Evolutionary conservation across 805 yeast genomes (phyloP).

Genomic region (Yamadazyma takamatsuzukensis): DNA sequence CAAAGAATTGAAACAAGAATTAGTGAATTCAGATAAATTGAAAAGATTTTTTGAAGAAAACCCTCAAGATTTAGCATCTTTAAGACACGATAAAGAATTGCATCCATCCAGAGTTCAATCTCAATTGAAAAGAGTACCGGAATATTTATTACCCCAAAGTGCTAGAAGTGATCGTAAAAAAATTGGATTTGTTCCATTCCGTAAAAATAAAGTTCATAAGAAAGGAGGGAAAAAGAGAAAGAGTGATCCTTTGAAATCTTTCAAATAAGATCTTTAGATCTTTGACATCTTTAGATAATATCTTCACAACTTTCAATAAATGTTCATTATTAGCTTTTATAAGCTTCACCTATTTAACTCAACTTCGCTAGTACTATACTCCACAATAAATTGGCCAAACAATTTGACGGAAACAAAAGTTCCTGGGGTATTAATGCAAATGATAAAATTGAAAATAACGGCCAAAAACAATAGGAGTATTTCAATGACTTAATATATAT

Average conservation of each 20-base stretch:
- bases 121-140: conserved; percentile 90
- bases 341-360: conserved; percentile 13
- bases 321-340: too few species aligned
- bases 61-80: conserved; percentile 84
- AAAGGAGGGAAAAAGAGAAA: conserved; percentile 40
- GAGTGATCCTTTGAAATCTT: conserved; percentile 62
- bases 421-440: conserved; percentile 47
- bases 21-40: conserved; percentile 82
- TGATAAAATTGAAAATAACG: conserved; percentile 48
- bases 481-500: conserved; percentile 47
- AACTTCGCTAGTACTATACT: conserved; percentile 45
- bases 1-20: conserved; percentile 81
- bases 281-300: too few species aligned
- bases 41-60: conserved; percentile 95
- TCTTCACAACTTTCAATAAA: too few species aligned
- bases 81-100: conserved; percentile 88
- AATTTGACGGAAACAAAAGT: conserved; percentile 57
- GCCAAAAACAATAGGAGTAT: conserved; percentile 57
- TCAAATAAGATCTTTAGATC: too few species aligned
- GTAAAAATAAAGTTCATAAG: conserved; percentile 47
- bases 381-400: conserved; percentile 55
- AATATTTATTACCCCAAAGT: conserved; percentile 79
- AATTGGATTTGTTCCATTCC: conserved; percentile 73
- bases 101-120: conserved; percentile 79
- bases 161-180: conserved; percentile 55